These are phyloP conservation scores for Elongisporangium undulatum DNA, from an alignment of 352 stramenopile genomes.

Conservation along the genomic window DNA sequence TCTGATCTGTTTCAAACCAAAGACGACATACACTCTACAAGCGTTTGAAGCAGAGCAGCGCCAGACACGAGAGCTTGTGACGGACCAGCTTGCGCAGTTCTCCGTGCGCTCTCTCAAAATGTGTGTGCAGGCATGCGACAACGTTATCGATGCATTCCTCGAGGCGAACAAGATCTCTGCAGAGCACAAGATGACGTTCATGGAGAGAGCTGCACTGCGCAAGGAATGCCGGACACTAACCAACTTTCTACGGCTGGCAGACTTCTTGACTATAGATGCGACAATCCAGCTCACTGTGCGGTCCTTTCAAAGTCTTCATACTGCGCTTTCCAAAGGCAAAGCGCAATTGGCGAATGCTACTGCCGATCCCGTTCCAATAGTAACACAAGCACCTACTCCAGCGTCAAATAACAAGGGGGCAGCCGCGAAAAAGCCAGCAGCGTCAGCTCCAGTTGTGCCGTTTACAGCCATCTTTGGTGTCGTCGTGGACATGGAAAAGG, in stretches of 20 bases:
- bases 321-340: slow-evolving; percentile 48
- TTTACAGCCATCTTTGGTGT: slow-evolving; percentile 63
- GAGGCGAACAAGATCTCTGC: slow-evolving; percentile 89
- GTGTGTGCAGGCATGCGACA: slow-evolving; percentile 88
- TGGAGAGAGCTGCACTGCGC: slow-evolving; percentile 90
- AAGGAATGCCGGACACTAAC: slow-evolving; percentile 91
- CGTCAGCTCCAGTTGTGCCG: slow-evolving; percentile 10
- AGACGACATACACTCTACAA: slow-evolving; percentile 73
- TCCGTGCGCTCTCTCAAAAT: slow-evolving; percentile 68
- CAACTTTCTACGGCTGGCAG: slow-evolving; percentile 89
- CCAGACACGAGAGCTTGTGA: slow-evolving; percentile 41
- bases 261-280: slow-evolving; percentile 90
- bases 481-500: slow-evolving; percentile 58
- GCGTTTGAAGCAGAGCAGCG: slow-evolving; percentile 82
- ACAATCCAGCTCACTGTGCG: slow-evolving; percentile 84
- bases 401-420: not conserved
- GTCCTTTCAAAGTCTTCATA: slow-evolving; percentile 63
- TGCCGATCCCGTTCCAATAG: not conserved
- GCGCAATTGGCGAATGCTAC: slow-evolving; percentile 10
- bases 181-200: slow-evolving; percentile 96
- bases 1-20: slow-evolving; percentile 61
- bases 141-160: slow-evolving; percentile 92
- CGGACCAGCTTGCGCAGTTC: slow-evolving; percentile 54
- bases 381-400: not conserved
- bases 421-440: not conserved